phyloP scores from a whole-genome alignment of 768 basidiomycete species.

The Phaffia australis region DNA sequence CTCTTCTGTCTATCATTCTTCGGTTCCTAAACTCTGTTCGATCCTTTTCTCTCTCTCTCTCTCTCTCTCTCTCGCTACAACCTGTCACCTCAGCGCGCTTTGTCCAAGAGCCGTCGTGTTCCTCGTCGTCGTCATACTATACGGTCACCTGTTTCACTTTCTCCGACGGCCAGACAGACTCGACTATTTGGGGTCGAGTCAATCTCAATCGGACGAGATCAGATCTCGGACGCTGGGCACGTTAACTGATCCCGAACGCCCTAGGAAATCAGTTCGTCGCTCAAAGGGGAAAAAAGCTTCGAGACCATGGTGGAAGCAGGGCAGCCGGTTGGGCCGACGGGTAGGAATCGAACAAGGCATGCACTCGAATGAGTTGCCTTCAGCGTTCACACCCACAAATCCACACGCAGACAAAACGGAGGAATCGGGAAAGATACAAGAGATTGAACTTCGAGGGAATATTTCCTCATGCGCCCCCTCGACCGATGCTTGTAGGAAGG shows the following conservation, averaged over 20 bases:
- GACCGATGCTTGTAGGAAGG: no score
- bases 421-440: background rate
- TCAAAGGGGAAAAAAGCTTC: background rate
- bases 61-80: no score
- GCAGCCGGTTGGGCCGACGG: conserved; percentile 3
- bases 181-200: background rate
- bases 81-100: conserved; percentile 3
- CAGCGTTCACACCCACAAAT: background rate
- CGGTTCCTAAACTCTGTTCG: no score
- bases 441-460: background rate
- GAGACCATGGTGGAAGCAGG: conserved; percentile 5
- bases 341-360: conserved; percentile 5
- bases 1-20: no score
- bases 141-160: conserved; percentile 21
- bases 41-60: no score
- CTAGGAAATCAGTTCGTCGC: background rate
- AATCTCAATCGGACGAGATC: conserved; percentile 4
- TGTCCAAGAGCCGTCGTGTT: conserved; percentile 4
- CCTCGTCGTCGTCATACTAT: conserved; percentile 19
- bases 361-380: no score
- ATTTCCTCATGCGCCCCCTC: no score
- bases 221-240: background rate
- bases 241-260: background rate
- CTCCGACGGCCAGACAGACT: conserved; percentile 19
- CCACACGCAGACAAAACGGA: background rate